Percentiles rank a stretch among this genome's conserved stretches.
phyloP scores from a whole-genome alignment of 2,329 filamentous ascomycete species.

The Fusarium longipes region DNA sequence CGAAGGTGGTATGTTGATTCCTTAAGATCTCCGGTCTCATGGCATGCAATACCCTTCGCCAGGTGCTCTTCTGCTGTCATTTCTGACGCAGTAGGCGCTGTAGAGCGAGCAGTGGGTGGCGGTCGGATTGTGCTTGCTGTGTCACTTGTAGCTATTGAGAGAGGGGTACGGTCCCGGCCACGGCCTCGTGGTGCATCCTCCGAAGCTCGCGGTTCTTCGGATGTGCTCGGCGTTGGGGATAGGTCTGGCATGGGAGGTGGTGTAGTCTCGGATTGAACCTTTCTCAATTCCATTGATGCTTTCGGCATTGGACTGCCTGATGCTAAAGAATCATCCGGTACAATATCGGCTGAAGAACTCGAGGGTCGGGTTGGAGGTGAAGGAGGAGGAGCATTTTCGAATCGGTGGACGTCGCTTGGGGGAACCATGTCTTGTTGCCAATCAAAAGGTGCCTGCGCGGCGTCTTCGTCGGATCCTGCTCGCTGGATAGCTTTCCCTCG shows the following conservation, averaged over 20 bases:
- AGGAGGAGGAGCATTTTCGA: conserved; percentile 63
- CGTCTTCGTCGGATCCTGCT: conserved; percentile 68
- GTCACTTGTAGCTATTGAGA: conserved; percentile 64
- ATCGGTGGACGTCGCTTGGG: conserved; percentile 57
- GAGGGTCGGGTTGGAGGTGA: conserved; percentile 71
- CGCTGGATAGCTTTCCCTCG: conserved; percentile 83
- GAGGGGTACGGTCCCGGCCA: conserved; percentile 58
- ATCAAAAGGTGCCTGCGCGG: conserved; percentile 65
- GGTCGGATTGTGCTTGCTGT: conserved; percentile 64
- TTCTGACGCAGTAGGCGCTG: conserved; percentile 70
- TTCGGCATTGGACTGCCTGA: conserved; percentile 52
- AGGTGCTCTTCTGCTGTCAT: conserved; percentile 90
- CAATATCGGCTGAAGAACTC: conserved; percentile 61
- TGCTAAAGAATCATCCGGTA: conserved; percentile 53
- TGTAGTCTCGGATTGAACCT: conserved; percentile 60
- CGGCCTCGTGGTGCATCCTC: conserved; percentile 63
- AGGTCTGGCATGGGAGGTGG: conserved; percentile 54
- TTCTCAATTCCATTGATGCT: conserved; percentile 63
- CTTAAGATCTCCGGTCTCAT: conserved; percentile 86
- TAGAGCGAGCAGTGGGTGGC: conserved; percentile 55
- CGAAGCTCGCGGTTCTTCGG: conserved; percentile 58
- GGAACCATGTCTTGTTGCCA: conserved; percentile 68
- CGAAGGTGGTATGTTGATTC: conserved; percentile 97
- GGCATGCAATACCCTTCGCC: conserved; percentile 87
- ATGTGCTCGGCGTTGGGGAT: conserved; percentile 59